phyloP scores from a whole-genome alignment of 768 basidiomycete genomes.

The Pisolithus microcarpus region DNA sequence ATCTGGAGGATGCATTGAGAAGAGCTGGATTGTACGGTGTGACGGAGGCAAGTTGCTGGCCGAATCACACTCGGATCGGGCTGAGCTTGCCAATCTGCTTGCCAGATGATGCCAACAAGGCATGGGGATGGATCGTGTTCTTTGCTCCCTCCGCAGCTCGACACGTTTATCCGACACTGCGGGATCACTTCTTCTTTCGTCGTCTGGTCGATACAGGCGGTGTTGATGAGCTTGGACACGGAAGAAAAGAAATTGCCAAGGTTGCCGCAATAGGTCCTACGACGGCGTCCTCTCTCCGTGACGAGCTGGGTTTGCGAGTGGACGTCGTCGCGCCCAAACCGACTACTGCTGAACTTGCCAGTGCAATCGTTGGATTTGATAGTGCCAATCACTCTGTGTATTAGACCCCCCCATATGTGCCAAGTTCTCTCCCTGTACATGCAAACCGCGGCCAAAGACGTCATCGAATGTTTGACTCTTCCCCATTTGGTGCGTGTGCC shows the following conservation, averaged over 20 bases:
- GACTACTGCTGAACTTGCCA: conserved; percentile 42
- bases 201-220: not conserved
- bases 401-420: no score
- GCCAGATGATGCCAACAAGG: not conserved
- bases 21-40: conserved; percentile 12
- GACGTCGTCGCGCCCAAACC: conserved; percentile 52
- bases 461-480: not conserved
- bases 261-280: conserved; percentile 68
- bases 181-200: conserved; percentile 38
- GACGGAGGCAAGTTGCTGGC: no score
- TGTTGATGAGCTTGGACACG: not conserved
- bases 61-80: no score
- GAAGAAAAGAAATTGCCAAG: conserved; percentile 16
- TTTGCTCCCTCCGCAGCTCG: conserved; percentile 71
- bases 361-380: conserved; percentile 22
- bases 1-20: conserved; percentile 32
- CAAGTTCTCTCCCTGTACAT: not conserved
- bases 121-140: conserved; percentile 61
- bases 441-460: no score
- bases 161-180: conserved; percentile 46
- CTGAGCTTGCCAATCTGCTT: no score
- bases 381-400: not conserved
- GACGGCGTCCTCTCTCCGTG: conserved; percentile 45
- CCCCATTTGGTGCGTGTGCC: not conserved
- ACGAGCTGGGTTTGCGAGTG: conserved; percentile 41